Base-by-base conservation (phyloP, 345 rosid genomes). In the Acer saccharum region DNA sequence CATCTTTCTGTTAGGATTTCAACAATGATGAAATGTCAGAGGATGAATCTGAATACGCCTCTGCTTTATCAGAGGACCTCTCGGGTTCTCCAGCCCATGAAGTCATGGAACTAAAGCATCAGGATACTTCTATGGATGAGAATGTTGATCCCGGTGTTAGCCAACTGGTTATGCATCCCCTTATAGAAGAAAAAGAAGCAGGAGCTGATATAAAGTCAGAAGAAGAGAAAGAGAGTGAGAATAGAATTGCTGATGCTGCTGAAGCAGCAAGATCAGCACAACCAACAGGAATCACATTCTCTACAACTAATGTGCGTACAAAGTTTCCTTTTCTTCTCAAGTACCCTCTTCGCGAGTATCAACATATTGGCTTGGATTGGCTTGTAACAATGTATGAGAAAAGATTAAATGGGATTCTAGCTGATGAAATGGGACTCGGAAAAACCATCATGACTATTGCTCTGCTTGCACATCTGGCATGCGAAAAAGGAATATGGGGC, bases 381-480 rank as follows among this genome's bases (percentile, higher is more conserved):
- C 99, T 97, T 85, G 99, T 97, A 25, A 93, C 98, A 8, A 94
- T 97, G 98, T 94, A 97, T 86, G 99, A 97, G 89, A 90, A 97
- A 88, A 88, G 93, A 86, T 82, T 97, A 81, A 97, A 97, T 77
- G 99, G 99, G 83, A 97, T 97, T 84, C 82, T 97, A 70, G 99
- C 99, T 80, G 99, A 97, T 89, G 99, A 97, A 89, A 97, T 97
- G 99, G 99, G 99, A 77, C 97, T 97, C 71, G 99, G 99, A 76
- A 97, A 97, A 89, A 97, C 99, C 5, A 97, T 97, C 77, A 94
- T 97, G 99, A 97, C 99, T 65, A 97, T 97, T 86, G 91, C 99
- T 75, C 88, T 97, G 79, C 99, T 97, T 79, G 98, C 98, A 68
- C 99, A 97, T 73, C 89, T 97, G 62, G 98, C 99, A 60, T 94